phyloP scores from a whole-genome alignment of 306 rosid species.

The Vicia villosa region DNA sequence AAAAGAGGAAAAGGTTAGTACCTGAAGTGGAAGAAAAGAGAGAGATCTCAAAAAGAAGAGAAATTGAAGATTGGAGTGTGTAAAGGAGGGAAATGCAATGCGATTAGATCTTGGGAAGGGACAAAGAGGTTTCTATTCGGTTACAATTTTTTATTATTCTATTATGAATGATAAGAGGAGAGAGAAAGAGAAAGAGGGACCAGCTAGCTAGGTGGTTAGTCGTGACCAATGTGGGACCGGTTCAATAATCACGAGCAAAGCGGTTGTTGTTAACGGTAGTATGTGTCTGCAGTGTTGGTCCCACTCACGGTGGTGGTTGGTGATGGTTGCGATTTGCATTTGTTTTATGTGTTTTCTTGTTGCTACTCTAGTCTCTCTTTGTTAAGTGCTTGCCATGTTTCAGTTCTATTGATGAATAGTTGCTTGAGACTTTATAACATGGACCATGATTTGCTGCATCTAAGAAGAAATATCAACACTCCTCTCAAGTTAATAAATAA shows the following conservation, averaged over 20 bases:
- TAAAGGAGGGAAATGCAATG: constrained; percentile 26
- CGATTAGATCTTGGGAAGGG: constrained; percentile 60
- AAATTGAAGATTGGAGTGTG: constrained; percentile 36
- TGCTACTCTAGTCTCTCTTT: too few species aligned
- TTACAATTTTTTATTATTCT: not conserved
- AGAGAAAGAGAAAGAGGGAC: constrained; percentile 17
- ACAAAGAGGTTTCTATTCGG: constrained; percentile 23
- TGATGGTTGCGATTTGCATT: constrained; percentile 1
- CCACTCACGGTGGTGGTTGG: constrained; percentile 2
- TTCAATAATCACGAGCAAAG: constrained; percentile 31
- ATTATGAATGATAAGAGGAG: constrained; percentile 32
- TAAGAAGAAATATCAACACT: too few species aligned
- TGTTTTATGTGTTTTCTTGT: not conserved
- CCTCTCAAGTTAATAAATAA: too few species aligned
- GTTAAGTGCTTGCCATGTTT: too few species aligned
- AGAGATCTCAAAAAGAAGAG: constrained; percentile 63
- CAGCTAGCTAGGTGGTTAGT: constrained; percentile 55
- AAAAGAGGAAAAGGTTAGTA: constrained; percentile 39
- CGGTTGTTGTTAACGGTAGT: constrained; percentile 25
- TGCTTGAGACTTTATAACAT: too few species aligned
- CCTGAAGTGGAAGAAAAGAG: constrained; percentile 53
- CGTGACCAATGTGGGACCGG: constrained; percentile 41
- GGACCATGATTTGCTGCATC: too few species aligned
- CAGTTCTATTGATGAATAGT: too few species aligned
- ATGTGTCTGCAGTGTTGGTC: constrained; percentile 19